Base-by-base conservation (phyloP, 495 filamentous ascomycete genomes). In the Xanthoparmelia taractica region DNA sequence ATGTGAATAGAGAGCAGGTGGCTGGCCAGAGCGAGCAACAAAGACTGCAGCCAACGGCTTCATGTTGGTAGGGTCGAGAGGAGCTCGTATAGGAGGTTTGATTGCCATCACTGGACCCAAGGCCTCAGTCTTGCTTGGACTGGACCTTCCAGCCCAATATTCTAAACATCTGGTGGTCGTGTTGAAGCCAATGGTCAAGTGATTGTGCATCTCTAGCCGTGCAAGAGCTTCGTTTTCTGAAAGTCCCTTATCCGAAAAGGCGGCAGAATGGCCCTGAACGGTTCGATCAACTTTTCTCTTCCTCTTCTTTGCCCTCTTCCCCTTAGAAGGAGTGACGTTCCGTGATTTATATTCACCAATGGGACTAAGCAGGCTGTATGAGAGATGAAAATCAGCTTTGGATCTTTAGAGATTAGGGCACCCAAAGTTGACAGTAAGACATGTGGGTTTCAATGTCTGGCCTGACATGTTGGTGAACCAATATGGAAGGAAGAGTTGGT, bases 151-250 rank as follows among this genome's bases (percentile, higher is more conserved):
- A 12, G 78, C 73, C n/a, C 75, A 69, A 25, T 63, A 54, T 64
- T 84, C 78, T 2, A 90, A 76, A 60, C 71, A 73, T n/a, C 79
- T 77, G 18, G 79, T 83, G 54, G 86, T 78, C 57, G 70, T 72
- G 63, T 84, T 78, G 56, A 89, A 73, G 25, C 87, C 86, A 43
- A 88, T 69, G 8, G 84, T 80, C 45, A 89, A 60, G 65, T 80
- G 75, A 12, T 73, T 66, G n/a, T 73, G 67, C 3, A 66, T 36
- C 20, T 57, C 43, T 43, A 43, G 60, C 20, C 0, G 60, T 33
- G 29, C 7, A 25, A 55, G 52, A 40, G 33, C 15, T 23, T 4
- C 34, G 17, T 11, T n/a, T 36, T 17, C 45, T 31, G 31, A n/a
- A 11, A 36, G 13, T 29, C 17, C 23, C 15, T 15, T 20, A 25